Percentiles rank a stretch among this genome's conserved stretches.
These are phyloP conservation scores for Cytospora paraplurivora DNA, from an alignment of 2,329 filamentous ascomycete species.

Conservation along the genomic window DNA sequence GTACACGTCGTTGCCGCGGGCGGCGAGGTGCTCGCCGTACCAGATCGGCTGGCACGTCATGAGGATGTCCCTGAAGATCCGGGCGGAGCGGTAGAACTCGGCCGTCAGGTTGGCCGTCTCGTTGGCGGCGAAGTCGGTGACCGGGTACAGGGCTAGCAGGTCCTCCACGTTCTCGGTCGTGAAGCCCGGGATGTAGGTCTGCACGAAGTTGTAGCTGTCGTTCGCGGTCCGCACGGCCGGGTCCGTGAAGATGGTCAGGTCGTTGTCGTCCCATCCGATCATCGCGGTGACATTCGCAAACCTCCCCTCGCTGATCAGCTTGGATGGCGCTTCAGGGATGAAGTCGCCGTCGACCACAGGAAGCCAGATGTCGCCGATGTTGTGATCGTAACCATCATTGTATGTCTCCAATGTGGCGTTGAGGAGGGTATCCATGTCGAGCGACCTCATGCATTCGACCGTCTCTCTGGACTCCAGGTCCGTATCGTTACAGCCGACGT, in stretches of 20 bases:
- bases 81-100: conserved; percentile 53
- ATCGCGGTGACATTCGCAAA: conserved; percentile 47
- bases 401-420: conserved; percentile 48
- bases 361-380: conserved; percentile 55
- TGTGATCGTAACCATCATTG: conserved; percentile 43
- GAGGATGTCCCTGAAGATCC: conserved; percentile 54
- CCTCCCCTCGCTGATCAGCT: conserved; percentile 42
- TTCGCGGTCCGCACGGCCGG: conserved; percentile 41
- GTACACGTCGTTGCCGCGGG: conserved; percentile 45
- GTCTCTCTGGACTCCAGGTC: conserved; percentile 46
- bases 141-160: conserved; percentile 54
- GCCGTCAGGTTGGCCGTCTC: conserved; percentile 42
- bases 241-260: conserved; percentile 48
- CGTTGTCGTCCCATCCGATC: conserved; percentile 49
- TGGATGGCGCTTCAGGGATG: conserved; percentile 47
- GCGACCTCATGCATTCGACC: conserved; percentile 48
- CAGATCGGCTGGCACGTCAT: conserved; percentile 52
- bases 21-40: conserved; percentile 44
- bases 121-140: conserved; percentile 46
- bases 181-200: conserved; percentile 43
- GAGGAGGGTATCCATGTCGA: conserved; percentile 47
- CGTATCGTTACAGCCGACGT: conserved; percentile 46
- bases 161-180: conserved; percentile 39
- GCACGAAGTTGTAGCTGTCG: conserved; percentile 45
- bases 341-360: conserved; percentile 53